Conservation (phyloP, 805 yeast species). For the Kluyveromyces lactis region DNA sequence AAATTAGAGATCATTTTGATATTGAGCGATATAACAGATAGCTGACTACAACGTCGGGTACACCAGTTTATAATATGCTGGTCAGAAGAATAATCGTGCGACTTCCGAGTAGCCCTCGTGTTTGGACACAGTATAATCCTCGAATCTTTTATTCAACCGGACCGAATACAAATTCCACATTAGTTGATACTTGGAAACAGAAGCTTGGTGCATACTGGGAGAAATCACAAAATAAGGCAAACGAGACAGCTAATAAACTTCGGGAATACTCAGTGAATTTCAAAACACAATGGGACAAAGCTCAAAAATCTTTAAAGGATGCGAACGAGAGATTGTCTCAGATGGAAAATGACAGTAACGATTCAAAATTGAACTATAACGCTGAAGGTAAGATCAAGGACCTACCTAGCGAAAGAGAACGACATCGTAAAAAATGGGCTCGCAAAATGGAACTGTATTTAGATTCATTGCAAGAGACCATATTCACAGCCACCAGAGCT, state of each 20-base stretch:
- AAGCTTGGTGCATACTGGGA: constrained; percentile 12
- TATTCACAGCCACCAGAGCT: constrained; percentile 53
- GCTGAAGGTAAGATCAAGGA: constrained; percentile 27
- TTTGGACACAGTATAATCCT: neutral
- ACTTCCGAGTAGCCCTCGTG: too few relatives aligned
- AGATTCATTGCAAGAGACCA: constrained; percentile 48
- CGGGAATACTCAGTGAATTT: constrained; percentile 13
- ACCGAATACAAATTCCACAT: neutral
- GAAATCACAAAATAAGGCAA: constrained; percentile 7
- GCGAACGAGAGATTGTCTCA: constrained; percentile 31
- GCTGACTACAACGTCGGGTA: too few relatives aligned
- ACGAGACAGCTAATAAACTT: constrained; percentile 6
- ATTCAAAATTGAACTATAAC: constrained; percentile 27
- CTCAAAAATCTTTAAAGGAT: constrained; percentile 29
- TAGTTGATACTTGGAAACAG: constrained; percentile 1
- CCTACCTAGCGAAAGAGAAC: constrained; percentile 40
- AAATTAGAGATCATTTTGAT: too few relatives aligned
- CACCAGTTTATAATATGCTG: too few relatives aligned
- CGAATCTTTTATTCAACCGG: neutral
- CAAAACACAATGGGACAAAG: constrained; percentile 18
- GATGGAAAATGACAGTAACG: constrained; percentile 31
- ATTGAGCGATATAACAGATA: too few relatives aligned
- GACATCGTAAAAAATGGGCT: constrained; percentile 33
- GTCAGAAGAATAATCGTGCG: too few relatives aligned
- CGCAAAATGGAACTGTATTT: constrained; percentile 41